These are phyloP conservation scores for Boehmeria nivea DNA, from an alignment of 306 rosid species.

Conservation along the genomic window DNA sequence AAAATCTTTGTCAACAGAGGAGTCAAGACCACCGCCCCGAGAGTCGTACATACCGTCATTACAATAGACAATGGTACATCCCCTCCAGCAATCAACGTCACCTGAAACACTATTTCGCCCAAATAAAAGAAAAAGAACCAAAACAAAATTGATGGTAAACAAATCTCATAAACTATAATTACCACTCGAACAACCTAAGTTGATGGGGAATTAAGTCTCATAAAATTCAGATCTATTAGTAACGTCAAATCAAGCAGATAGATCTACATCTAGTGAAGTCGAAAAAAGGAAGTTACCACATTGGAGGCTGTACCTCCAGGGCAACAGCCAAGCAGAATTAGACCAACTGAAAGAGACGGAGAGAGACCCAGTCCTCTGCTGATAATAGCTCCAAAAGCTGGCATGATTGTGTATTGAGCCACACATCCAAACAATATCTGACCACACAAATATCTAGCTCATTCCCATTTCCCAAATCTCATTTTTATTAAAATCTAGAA, in stretches of 20 bases:
- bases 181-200: too few relatives aligned
- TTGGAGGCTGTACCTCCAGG: slow-evolving; percentile 51
- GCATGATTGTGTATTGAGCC: slow-evolving; percentile 44
- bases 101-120: slow-evolving; percentile 35
- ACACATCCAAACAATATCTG: slow-evolving; percentile 42
- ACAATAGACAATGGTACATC: slow-evolving; percentile 46
- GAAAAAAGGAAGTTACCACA: slow-evolving; percentile 39
- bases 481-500: too few relatives aligned
- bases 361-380: slow-evolving; percentile 31
- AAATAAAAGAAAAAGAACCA: slow-evolving; percentile 3
- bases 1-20: slow-evolving; percentile 34
- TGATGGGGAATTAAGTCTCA: too few relatives aligned
- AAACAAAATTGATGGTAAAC: neutral
- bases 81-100: slow-evolving; percentile 41
- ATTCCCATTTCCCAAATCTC: neutral
- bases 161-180: too few relatives aligned
- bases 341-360: slow-evolving; percentile 35
- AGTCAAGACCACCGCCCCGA: slow-evolving; percentile 37
- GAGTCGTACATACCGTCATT: slow-evolving; percentile 42
- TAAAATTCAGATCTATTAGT: too few relatives aligned
- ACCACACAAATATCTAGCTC: slow-evolving; percentile 10
- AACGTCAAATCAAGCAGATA: too few relatives aligned
- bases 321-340: slow-evolving; percentile 41
- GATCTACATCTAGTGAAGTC: too few relatives aligned
- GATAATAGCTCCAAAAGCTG: slow-evolving; percentile 19